Base-by-base conservation (phyloP, 2,329 filamentous ascomycete species). In the Chalara sp. region DNA sequence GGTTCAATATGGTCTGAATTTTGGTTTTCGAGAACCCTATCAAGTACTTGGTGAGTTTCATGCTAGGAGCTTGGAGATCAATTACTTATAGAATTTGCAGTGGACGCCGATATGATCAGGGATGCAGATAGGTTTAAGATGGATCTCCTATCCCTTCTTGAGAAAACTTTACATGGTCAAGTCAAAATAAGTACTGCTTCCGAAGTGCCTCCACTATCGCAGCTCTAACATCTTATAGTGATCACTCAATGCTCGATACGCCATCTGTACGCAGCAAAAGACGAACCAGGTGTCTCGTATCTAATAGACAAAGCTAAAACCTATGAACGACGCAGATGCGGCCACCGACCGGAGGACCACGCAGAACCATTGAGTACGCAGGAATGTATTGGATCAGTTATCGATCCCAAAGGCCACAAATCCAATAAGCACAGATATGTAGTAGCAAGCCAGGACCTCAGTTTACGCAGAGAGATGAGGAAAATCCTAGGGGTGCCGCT, bases 1-100 rank as follows among this genome's bases (percentile, higher is more conserved):
- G 84, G 85, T 89, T 70, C 86, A 92, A 66, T 96, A 91, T 78
- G 83, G 84, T 65, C 79, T 92, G 68, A 84, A 83, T 54, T 96
- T 95, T 67, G 86, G 87, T 54, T 96, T 96, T 69, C 88, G 91
- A 60, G 87, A 93, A 71, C 90, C 93, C 8, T 97, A 96, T 72
- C 93, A 97, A 72, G 85, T 95, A 47, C 74, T 96, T 42, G 75
- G 82, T 86, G 72, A 52, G 73, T 32, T 48, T 32, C 44, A 7
- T 45, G 29, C 52, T 13, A 55, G 55, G 30, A 6, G 32, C 33
- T 50, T 53, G 44, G 47, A 33, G 51, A 46, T 40, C 33, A 44
- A 47, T 55, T 44, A 51, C 42, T 42, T 31, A 32, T n/a, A 5
- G 5, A 49, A 52, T 43, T 50, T 56, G 58, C 60, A 81, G 83